These are phyloP conservation scores for Arachis hypogaea DNA, from an alignment of 306 rosid species.

Conservation along the genomic window DNA sequence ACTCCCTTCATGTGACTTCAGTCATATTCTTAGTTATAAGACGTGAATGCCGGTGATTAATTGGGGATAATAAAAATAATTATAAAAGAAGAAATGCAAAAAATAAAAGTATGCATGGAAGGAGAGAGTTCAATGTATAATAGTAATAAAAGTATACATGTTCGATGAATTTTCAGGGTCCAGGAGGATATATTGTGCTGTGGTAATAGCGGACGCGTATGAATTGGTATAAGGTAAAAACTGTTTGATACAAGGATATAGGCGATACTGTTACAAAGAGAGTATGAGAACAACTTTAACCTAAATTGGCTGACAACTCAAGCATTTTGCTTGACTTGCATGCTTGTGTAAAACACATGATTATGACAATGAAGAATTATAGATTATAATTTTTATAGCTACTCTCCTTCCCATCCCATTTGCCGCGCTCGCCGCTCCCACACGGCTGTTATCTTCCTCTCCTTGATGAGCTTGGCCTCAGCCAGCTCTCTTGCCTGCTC, in stretches of 20 bases:
- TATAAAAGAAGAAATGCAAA: no score
- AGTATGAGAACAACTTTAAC: slow-evolving; percentile 35
- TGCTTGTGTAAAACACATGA: slow-evolving; percentile 46
- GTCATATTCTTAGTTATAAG: no score
- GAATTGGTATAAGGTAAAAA: slow-evolving; percentile 44
- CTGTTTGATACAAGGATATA: slow-evolving; percentile 45
- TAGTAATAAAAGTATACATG: neutral
- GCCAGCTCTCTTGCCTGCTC: slow-evolving; percentile 90
- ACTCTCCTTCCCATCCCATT: slow-evolving; percentile 87
- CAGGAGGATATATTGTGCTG: neutral
- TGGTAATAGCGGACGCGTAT: slow-evolving; percentile 28
- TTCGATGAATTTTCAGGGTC: slow-evolving; percentile 3
- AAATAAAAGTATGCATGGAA: neutral
- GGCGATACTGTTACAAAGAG: slow-evolving; percentile 36
- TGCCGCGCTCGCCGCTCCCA: slow-evolving; percentile 92
- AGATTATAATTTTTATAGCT: slow-evolving; percentile 30
- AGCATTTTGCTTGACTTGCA: slow-evolving; percentile 57
- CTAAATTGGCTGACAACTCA: slow-evolving; percentile 44
- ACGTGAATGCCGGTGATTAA: no score
- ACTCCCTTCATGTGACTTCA: no score
- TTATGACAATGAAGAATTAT: slow-evolving; percentile 42
- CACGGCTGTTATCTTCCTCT: slow-evolving; percentile 64
- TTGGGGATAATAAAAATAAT: no score
- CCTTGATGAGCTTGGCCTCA: slow-evolving; percentile 74
- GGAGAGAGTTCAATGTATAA: neutral